These are phyloP conservation scores for Quercus tomentella DNA, from an alignment of 331 rosid species.

Conservation along the genomic window DNA sequence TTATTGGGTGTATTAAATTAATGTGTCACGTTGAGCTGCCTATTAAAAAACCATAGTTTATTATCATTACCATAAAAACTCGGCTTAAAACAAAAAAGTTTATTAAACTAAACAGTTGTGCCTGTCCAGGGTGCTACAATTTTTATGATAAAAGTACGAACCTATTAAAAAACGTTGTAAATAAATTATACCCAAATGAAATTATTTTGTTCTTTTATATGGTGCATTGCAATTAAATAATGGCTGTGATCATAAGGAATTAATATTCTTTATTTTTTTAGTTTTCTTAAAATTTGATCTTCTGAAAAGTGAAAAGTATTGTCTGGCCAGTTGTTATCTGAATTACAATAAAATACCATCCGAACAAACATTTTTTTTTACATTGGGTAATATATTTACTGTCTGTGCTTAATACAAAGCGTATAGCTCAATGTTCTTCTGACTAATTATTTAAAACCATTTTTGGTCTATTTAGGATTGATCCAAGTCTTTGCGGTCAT, in stretches of 20 bases:
- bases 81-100: no score
- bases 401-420: conserved; percentile 19
- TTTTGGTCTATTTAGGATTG: background rate
- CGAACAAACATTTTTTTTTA: conserved; percentile 24
- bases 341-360: conserved; percentile 18
- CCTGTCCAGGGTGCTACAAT: conserved; percentile 23
- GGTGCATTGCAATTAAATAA: conserved; percentile 21
- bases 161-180: conserved; percentile 5
- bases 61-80: background rate
- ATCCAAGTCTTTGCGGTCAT: conserved; percentile 9
- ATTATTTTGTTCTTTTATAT: conserved; percentile 6
- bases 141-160: conserved; percentile 17
- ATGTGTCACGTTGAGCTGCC: conserved; percentile 31
- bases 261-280: conserved; percentile 3
- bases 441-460: background rate
- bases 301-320: conserved; percentile 8
- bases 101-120: conserved; percentile 15
- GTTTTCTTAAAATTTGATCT: conserved; percentile 17
- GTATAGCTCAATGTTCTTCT: conserved; percentile 22
- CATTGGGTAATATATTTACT: background rate
- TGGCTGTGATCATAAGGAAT: conserved; percentile 14
- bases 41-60: conserved; percentile 9
- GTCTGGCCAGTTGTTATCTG: conserved; percentile 31
- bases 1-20: conserved; percentile 15
- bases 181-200: conserved; percentile 5